phyloP scores from a whole-genome alignment of 495 filamentous ascomycete genomes.

The Tuber umbilicatum region DNA sequence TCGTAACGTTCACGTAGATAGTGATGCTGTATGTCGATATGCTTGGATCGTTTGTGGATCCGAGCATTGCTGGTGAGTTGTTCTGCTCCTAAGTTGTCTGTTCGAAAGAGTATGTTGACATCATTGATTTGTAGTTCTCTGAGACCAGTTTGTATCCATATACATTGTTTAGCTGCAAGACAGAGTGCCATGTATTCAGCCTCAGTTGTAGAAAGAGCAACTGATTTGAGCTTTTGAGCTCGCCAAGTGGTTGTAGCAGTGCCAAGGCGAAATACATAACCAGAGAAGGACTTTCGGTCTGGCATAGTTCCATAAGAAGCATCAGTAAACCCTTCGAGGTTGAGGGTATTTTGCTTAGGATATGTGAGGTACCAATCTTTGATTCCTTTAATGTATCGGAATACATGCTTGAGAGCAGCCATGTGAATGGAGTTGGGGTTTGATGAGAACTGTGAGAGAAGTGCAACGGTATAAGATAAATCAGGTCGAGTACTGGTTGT shows the following conservation, averaged over 20 bases:
- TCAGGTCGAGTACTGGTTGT: conserved; percentile 24
- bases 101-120: not conserved
- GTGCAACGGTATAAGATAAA: conserved; percentile 18
- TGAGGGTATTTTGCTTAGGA: not conserved
- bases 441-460: conserved; percentile 20
- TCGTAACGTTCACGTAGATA: not conserved
- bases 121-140: not conserved
- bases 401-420: conserved; percentile 6
- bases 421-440: not conserved
- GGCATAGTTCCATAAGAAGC: no score
- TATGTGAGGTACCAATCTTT: not conserved
- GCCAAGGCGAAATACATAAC: conserved; percentile 7
- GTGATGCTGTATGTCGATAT: conserved; percentile 15
- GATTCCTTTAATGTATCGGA: not conserved
- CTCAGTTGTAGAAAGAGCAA: conserved; percentile 13
- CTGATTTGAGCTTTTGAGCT: conserved; percentile 7
- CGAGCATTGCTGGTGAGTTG: conserved; percentile 4
- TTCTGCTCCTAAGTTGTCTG: not conserved
- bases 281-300: conserved; percentile 1
- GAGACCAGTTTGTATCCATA: conserved; percentile 8
- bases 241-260: not conserved
- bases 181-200: conserved; percentile 17
- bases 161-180: conserved; percentile 5
- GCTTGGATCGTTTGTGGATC: conserved; percentile 8
- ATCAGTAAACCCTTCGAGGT: no score